Evolutionary conservation across 2,329 filamentous ascomycete species (phyloP).

Genomic region (Epichloe gansuensis): DNA sequence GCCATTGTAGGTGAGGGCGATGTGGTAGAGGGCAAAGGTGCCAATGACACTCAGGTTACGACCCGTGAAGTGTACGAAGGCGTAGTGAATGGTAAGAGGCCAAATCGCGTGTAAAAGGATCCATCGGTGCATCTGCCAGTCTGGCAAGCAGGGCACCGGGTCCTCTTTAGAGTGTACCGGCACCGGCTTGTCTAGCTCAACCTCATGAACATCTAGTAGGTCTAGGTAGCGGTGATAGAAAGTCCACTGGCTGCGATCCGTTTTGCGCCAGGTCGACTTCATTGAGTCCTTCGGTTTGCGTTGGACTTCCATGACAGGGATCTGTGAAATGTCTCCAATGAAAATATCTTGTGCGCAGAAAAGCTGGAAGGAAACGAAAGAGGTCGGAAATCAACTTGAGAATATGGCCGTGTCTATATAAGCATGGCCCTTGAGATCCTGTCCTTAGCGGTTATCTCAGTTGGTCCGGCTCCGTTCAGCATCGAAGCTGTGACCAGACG

Average conservation of each 20-base stretch:
- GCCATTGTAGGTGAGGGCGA: slow-evolving; percentile 18
- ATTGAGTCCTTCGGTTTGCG: slow-evolving; percentile 12
- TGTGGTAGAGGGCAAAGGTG: slow-evolving; percentile 14
- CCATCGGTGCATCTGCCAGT: slow-evolving; percentile 19
- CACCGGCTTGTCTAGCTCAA: slow-evolving; percentile 7
- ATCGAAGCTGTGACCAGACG: too few species aligned
- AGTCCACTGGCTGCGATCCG: slow-evolving; percentile 9
- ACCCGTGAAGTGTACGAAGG: slow-evolving; percentile 13
- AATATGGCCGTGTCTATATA: not conserved
- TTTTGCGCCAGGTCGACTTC: slow-evolving; percentile 11
- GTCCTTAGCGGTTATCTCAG: not conserved
- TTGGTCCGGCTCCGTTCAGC: not conserved
- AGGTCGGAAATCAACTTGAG: not conserved
- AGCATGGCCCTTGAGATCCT: not conserved
- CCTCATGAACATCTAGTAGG: slow-evolving; percentile 8
- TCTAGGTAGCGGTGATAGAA: slow-evolving; percentile 10
- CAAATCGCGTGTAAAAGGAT: slow-evolving; percentile 13
- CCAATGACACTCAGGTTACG: slow-evolving; percentile 7
- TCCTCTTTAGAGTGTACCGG: slow-evolving; percentile 22
- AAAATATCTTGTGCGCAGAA: not conserved
- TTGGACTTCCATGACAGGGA: not conserved
- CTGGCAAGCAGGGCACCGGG: slow-evolving; percentile 17
- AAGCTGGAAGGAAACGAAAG: not conserved
- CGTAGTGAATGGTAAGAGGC: slow-evolving; percentile 10
- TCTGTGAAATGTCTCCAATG: not conserved